phyloP scores from a whole-genome alignment of 768 basidiomycete genomes.

The Tricholoma hemisulphureum region DNA sequence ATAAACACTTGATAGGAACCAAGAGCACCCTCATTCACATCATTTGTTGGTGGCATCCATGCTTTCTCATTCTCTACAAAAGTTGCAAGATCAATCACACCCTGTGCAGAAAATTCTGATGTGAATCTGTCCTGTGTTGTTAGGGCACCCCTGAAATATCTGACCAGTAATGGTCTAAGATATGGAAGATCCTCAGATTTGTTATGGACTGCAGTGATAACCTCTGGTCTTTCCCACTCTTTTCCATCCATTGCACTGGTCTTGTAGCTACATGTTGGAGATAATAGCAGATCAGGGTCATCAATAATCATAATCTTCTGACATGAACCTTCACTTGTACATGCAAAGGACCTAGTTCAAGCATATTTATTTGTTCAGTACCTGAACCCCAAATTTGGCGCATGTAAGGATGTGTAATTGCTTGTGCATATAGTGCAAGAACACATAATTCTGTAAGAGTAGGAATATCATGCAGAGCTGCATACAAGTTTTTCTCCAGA shows the following conservation, averaged over 20 bases:
- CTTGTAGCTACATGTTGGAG: constrained; percentile 10
- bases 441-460: constrained; percentile 30
- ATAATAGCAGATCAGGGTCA: constrained; percentile 18
- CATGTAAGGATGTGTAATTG: no score
- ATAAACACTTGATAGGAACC: constrained; percentile 20
- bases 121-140: constrained; percentile 27
- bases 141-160: constrained; percentile 26
- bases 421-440: constrained; percentile 23
- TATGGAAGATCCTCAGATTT: constrained; percentile 15
- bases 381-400: constrained; percentile 17
- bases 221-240: constrained; percentile 21
- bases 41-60: constrained; percentile 32
- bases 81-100: constrained; percentile 23
- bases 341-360: constrained; percentile 29
- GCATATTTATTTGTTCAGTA: constrained; percentile 15
- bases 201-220: constrained; percentile 14
- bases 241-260: constrained; percentile 25
- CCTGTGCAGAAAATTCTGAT: constrained; percentile 27
- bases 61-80: constrained; percentile 18
- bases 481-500: constrained; percentile 27
- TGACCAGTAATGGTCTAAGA: constrained; percentile 12
- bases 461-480: constrained; percentile 21
- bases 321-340: constrained; percentile 12
- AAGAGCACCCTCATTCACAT: constrained; percentile 29
- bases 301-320: constrained; percentile 21